A percentile compares a stretch with the other conserved stretches of the same genome.
Conservation (phyloP, 345 rosid species). For the Balakata baccata region DNA sequence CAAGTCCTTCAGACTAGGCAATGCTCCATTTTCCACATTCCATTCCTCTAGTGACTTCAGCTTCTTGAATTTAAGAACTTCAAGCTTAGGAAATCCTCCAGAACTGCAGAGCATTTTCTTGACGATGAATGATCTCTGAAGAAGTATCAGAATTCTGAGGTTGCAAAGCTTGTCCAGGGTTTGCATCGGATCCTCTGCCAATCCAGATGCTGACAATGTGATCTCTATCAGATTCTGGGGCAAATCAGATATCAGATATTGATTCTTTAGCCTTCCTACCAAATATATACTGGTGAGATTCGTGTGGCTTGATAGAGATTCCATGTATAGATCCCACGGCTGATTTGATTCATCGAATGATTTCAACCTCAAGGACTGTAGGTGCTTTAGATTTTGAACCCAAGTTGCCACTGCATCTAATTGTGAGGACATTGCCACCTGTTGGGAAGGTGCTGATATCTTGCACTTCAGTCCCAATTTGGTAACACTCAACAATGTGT, state of each 20-base stretch:
- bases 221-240: conserved; percentile 9
- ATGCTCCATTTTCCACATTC: conserved; percentile 2
- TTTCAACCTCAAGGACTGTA: conserved; percentile 8
- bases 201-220: conserved; percentile 13
- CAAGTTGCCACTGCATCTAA: not conserved
- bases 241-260: not conserved
- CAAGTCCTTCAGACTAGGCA: not conserved
- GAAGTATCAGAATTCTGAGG: conserved; percentile 3
- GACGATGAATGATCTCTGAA: not conserved
- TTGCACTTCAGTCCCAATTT: conserved; percentile 7
- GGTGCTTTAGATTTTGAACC: not conserved
- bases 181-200: conserved; percentile 11
- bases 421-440: not conserved
- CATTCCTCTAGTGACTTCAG: not conserved
- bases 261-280: conserved; percentile 1
- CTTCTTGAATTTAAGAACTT: not conserved
- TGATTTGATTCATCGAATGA: conserved; percentile 7
- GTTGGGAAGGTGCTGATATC: not conserved
- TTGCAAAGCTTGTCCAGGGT: not conserved
- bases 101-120: not conserved
- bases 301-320: not conserved
- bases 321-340: not conserved
- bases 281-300: conserved; percentile 10
- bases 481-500: conserved; percentile 6
- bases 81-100: not conserved